phyloP scores from a whole-genome alignment of 1,139 yeast species.

The Meyerozyma athensensis region DNA sequence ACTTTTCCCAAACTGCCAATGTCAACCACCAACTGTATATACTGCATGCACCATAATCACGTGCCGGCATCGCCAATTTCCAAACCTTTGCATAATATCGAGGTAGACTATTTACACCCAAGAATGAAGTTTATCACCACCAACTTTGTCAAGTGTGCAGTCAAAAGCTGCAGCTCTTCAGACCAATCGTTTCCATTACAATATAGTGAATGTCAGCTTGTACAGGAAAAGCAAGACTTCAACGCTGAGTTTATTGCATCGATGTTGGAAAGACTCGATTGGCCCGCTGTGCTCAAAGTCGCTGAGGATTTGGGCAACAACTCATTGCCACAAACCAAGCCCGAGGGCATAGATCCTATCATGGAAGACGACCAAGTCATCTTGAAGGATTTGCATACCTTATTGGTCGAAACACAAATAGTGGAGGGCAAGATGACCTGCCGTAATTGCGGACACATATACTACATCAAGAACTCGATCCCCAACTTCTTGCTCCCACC shows the following conservation, averaged over 20 bases:
- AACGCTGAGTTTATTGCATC: constrained; percentile 76
- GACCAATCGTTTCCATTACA: constrained; percentile 77
- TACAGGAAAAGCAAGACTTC: constrained; percentile 75
- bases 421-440: constrained; percentile 87
- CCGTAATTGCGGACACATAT: constrained; percentile 78
- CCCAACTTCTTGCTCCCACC: constrained; percentile 95
- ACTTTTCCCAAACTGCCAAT: neutral
- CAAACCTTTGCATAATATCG: neutral
- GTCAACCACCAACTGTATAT: neutral
- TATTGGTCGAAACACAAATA: constrained; percentile 81
- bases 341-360: constrained; percentile 52
- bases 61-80: constrained; percentile 2
- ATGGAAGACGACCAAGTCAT: constrained; percentile 58
- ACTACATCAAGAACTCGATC: constrained; percentile 85
- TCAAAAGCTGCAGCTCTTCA: constrained; percentile 71
- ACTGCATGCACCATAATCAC: neutral
- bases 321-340: constrained; percentile 59
- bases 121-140: constrained; percentile 88
- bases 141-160: constrained; percentile 92
- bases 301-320: constrained; percentile 73
- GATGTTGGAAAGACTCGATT: constrained; percentile 78
- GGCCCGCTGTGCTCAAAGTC: constrained; percentile 77
- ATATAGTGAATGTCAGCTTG: constrained; percentile 67
- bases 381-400: constrained; percentile 68
- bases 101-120: neutral